These are phyloP conservation scores for Leccinum insolens DNA, from an alignment of 1,284 basidiomycete species.

Conservation along the genomic window DNA sequence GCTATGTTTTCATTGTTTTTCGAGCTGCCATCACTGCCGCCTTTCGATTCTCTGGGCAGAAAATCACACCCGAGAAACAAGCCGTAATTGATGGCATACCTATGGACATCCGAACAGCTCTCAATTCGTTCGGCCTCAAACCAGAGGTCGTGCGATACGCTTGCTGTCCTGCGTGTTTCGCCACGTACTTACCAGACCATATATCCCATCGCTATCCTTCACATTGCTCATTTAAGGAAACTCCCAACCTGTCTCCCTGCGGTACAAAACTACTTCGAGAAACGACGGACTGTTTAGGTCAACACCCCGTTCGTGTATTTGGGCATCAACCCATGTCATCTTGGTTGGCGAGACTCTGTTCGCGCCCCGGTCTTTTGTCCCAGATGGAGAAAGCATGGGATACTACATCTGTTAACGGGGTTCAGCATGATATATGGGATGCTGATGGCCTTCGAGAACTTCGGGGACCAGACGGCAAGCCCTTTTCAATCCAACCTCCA, in stretches of 20 bases:
- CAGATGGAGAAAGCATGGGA: not conserved
- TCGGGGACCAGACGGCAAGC: not conserved
- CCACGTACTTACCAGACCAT: not conserved
- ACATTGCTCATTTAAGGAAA: not conserved
- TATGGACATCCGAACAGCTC: not conserved
- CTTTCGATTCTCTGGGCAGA: not conserved
- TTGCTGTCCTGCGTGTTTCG: not conserved
- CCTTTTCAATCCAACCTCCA: not conserved
- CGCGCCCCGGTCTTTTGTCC: not conserved
- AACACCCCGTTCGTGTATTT: not conserved
- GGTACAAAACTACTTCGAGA: not conserved
- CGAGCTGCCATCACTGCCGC: not conserved
- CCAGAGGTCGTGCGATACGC: not conserved
- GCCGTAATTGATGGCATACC: not conserved
- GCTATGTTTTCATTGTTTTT: not conserved
- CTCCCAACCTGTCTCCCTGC: not conserved
- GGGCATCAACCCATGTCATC: not conserved
- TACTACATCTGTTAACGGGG: not conserved
- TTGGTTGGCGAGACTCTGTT: not conserved
- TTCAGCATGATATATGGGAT: not conserved
- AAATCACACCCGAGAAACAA: not conserved
- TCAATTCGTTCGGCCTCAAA: not conserved
- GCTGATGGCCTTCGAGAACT: not conserved
- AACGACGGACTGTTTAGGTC: not conserved
- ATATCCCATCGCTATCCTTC: not conserved